Percentiles rank a stretch among this genome's conserved stretches.
Conservation (phyloP, 306 rosid species). For the Cicer bijugum region DNA sequence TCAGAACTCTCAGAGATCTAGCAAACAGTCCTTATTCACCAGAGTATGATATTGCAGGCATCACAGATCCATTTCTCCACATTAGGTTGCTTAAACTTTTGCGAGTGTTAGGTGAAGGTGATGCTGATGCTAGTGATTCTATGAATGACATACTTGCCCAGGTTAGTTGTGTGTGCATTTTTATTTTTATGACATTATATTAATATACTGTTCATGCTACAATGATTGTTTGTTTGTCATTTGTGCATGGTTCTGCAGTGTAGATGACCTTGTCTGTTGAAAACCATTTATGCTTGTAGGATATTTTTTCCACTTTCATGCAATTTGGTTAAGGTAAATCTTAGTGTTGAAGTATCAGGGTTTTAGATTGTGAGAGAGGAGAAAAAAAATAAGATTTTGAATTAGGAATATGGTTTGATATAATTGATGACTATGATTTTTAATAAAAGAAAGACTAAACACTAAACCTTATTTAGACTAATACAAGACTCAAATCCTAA, state of each 20-base stretch:
- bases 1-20: conserved; percentile 83
- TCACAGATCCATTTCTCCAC: conserved; percentile 95
- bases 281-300: conserved; percentile 24
- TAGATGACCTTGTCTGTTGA: conserved; percentile 22
- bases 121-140: conserved; percentile 85
- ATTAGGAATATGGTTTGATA: conserved; percentile 10
- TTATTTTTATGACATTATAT: conserved; percentile 31
- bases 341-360: neutral
- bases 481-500: conserved; percentile 1
- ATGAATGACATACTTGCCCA: conserved; percentile 99
- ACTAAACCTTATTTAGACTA: neutral
- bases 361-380: conserved; percentile 1
- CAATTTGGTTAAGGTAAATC: conserved; percentile 21
- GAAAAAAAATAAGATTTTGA: neutral
- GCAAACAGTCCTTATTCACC: conserved; percentile 95
- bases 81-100: conserved; percentile 87
- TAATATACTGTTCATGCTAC: conserved; percentile 21
- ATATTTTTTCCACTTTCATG: conserved; percentile 37
- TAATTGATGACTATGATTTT: conserved; percentile 1
- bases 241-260: conserved; percentile 29
- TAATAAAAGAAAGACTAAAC: neutral
- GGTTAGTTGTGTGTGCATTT: conserved; percentile 54
- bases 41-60: conserved; percentile 96
- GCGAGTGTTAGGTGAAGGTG: conserved; percentile 90
- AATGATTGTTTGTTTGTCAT: conserved; percentile 28